These are phyloP conservation scores for Bipolaris sorokiniana DNA, from an alignment of 2,329 filamentous ascomycete species.

Conservation along the genomic window DNA sequence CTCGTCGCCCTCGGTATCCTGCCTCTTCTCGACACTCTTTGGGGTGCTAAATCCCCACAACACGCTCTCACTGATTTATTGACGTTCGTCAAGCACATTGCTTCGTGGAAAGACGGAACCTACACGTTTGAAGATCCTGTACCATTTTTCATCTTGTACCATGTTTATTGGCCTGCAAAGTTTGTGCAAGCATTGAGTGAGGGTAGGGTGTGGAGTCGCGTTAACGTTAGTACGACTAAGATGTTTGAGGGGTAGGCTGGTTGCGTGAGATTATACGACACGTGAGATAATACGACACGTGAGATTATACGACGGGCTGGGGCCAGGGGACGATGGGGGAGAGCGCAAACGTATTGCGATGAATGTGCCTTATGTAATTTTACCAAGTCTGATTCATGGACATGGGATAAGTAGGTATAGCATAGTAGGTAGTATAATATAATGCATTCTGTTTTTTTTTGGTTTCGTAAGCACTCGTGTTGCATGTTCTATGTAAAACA, in stretches of 20 bases:
- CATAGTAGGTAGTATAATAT: no score
- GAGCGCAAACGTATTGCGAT: no score
- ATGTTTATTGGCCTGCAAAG: slow-evolving; percentile 60
- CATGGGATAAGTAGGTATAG: no score
- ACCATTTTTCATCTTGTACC: slow-evolving; percentile 60
- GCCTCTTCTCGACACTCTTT: slow-evolving; percentile 39
- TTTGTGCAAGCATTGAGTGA: slow-evolving; percentile 57
- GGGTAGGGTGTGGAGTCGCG: slow-evolving; percentile 64
- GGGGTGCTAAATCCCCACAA: slow-evolving; percentile 21
- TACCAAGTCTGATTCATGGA: no score
- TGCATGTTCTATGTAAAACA: no score
- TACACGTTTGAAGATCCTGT: slow-evolving; percentile 58
- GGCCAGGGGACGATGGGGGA: no score
- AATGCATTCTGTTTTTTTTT: no score
- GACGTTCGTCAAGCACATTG: slow-evolving; percentile 51
- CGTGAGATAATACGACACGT: no score
- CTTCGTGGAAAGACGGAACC: slow-evolving; percentile 59
- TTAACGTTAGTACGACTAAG: slow-evolving; percentile 72
- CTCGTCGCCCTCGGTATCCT: slow-evolving; percentile 58
- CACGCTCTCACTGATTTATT: slow-evolving; percentile 32
- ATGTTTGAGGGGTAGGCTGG: slow-evolving; percentile 53
- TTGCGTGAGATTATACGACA: no score
- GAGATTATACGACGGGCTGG: no score
- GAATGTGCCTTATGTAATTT: no score
- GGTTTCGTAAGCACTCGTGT: no score